Percentiles rank a stretch among this genome's conserved stretches.
phyloP scores from a whole-genome alignment of 805 yeast genomes.

The Spathaspora arborariae region DNA sequence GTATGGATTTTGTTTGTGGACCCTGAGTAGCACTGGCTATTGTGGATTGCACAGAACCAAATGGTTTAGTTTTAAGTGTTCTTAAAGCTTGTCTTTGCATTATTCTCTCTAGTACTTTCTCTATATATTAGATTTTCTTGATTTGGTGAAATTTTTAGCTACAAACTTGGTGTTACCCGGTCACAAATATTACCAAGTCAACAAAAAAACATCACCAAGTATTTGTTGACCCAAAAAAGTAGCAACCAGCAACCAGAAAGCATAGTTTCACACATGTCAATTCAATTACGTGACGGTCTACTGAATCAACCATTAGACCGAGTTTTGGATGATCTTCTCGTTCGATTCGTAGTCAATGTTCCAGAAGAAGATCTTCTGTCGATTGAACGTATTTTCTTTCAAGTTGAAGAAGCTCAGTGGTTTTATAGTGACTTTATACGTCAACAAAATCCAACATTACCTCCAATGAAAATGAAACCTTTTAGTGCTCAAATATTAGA shows the following conservation, averaged over 20 bases:
- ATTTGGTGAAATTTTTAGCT: background rate
- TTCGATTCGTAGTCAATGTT: slow-evolving; percentile 84
- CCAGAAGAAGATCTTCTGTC: slow-evolving; percentile 88
- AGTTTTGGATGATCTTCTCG: slow-evolving; percentile 80
- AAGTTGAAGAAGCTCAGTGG: slow-evolving; percentile 98
- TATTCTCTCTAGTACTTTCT: too few species aligned
- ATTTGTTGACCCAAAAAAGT: background rate
- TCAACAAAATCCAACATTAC: slow-evolving; percentile 68
- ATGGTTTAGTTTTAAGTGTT: background rate
- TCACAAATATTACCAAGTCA: background rate
- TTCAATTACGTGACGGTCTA: slow-evolving; percentile 53
- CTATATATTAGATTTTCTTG: too few species aligned
- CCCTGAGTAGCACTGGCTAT: background rate
- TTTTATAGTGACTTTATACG: slow-evolving; percentile 84
- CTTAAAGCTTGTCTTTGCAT: background rate
- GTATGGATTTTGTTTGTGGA: slow-evolving; percentile 28
- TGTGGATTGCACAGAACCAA: slow-evolving; percentile 5
- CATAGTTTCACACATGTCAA: slow-evolving; percentile 42
- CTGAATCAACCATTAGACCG: slow-evolving; percentile 65
- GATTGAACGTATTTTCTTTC: slow-evolving; percentile 79
- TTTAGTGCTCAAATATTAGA: slow-evolving; percentile 68
- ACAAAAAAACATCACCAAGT: background rate
- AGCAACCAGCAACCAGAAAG: background rate
- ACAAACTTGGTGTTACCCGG: background rate
- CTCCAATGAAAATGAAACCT: slow-evolving; percentile 69